Evolutionary conservation across 768 basidiomycete species (phyloP).

Genomic region (Lactarius evosmus): DNA sequence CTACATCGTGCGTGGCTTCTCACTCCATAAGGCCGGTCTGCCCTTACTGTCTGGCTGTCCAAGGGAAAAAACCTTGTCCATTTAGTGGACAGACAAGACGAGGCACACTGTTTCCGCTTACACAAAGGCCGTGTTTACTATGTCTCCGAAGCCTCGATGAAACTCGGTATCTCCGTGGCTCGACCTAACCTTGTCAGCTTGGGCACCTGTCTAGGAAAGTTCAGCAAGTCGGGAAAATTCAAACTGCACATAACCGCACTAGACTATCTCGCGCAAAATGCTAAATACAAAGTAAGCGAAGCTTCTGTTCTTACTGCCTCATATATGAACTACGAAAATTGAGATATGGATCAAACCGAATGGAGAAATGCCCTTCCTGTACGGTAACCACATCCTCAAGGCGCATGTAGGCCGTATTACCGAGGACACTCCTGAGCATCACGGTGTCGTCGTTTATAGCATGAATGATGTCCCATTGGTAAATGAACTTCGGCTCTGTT

Average conservation of each 20-base stretch:
- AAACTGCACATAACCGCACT: conserved; percentile 93
- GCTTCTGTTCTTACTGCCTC: neutral
- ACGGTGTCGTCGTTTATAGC: conserved; percentile 94
- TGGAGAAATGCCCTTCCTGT: conserved; percentile 98
- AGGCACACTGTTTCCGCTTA: conserved; percentile 92
- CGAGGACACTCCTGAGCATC: conserved; percentile 98
- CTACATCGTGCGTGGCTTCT: conserved; percentile 67
- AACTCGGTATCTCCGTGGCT: conserved; percentile 86
- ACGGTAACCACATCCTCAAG: conserved; percentile 97
- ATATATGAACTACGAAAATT: neutral
- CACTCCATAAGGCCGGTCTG: neutral
- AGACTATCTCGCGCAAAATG: conserved; percentile 92
- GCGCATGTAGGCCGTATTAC: conserved; percentile 98
- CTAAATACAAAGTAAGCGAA: conserved; percentile 85
- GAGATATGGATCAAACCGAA: conserved; percentile 99
- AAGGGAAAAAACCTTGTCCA: conserved; percentile 97
- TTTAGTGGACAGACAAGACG: conserved; percentile 90
- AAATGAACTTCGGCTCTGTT: conserved; percentile 4
- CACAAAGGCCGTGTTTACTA: conserved; percentile 96
- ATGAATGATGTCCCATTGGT: conserved; percentile 96
- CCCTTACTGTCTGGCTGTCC: neutral
- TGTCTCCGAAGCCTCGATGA: conserved; percentile 93
- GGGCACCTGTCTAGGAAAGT: conserved; percentile 97
- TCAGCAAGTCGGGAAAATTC: conserved; percentile 96
- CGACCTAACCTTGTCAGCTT: conserved; percentile 88